Base-by-base conservation (phyloP, 164 flowering plant genomes). In the Taxillus chinensis region DNA sequence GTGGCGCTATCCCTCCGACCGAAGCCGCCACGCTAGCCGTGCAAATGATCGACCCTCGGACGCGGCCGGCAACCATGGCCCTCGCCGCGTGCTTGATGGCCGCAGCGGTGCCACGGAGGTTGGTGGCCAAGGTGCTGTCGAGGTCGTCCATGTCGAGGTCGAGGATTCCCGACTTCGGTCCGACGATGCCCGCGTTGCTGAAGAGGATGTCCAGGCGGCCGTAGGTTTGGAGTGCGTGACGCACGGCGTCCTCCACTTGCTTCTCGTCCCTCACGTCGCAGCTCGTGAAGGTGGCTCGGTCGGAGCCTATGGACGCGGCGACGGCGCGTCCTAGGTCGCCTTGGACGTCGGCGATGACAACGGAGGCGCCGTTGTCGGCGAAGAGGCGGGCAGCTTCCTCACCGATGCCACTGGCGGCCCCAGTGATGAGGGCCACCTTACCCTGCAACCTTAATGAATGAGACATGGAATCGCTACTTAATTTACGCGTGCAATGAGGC, bases 341-440 rank as follows among this genome's bases (percentile, higher is more conserved):
- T 60, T 82, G 85, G 39, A 89, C 68, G 53, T 89, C 96, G 2
- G 77, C 91, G 4, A 69, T 63, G 8, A 89, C 87, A 3, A 86
- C 82, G 3, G 60, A 50, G 2, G 91, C 93, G 0, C 96, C 96
- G 10, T 89, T 64, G 10, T 78, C 75, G 0, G 62, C 75, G 56
- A 86, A 89, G 16, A 89, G 45, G 52, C 84, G 67, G 17, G 70
- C 92, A 0, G 92, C 59, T 3, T 75, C 84, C 64, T 82, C 90
- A 0, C 96, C 90, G 12, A 89, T 89, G 55, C 96, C 92, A 40
- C 96, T 86, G 0, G 96, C 89, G 15, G 75, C 92, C 0, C 96
- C 96, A 1, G 96, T 89, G 46, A 89, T 55, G 0, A 86, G 67
- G 2, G 85, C 86, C 41, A 89, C 92, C 75, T 85, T 89, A 2